These are phyloP conservation scores for Amanita muscaria DNA, from an alignment of 768 basidiomycete species.

Conservation along the genomic window DNA sequence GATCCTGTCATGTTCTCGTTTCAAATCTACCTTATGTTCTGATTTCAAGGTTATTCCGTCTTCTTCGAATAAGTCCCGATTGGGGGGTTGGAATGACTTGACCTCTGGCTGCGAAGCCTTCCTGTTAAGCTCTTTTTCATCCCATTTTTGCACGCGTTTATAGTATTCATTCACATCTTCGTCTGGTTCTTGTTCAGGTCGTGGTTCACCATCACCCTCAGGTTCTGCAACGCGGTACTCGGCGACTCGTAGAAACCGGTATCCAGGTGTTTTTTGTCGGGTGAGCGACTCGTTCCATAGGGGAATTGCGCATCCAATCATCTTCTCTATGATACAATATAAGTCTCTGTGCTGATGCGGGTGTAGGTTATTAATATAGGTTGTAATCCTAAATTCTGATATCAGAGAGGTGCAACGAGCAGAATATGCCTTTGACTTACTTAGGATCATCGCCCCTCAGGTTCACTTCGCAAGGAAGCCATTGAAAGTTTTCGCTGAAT, in stretches of 20 bases:
- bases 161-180: constrained; percentile 9
- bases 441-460: constrained; percentile 2
- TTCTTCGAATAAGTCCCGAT: background rate
- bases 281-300: constrained; percentile 20
- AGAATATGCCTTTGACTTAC: background rate
- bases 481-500: constrained; percentile 4
- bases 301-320: constrained; percentile 18
- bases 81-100: constrained; percentile 10
- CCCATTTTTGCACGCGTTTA: constrained; percentile 9
- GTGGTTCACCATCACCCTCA: constrained; percentile 6
- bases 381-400: constrained; percentile 11
- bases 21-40: constrained; percentile 9
- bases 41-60: constrained; percentile 2
- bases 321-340: constrained; percentile 16
- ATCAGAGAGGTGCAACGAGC: background rate
- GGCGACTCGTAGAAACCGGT: constrained; percentile 8
- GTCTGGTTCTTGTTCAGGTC: constrained; percentile 6
- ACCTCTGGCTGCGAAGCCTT: constrained; percentile 12
- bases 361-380: constrained; percentile 31
- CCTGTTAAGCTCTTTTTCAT: background rate
- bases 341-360: constrained; percentile 16
- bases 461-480: constrained; percentile 10
- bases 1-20: constrained; percentile 12
- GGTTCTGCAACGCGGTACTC: constrained; percentile 10
- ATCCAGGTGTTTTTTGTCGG: constrained; percentile 6